Base-by-base conservation (phyloP, 306 rosid genomes). In the Lupinus albus region DNA sequence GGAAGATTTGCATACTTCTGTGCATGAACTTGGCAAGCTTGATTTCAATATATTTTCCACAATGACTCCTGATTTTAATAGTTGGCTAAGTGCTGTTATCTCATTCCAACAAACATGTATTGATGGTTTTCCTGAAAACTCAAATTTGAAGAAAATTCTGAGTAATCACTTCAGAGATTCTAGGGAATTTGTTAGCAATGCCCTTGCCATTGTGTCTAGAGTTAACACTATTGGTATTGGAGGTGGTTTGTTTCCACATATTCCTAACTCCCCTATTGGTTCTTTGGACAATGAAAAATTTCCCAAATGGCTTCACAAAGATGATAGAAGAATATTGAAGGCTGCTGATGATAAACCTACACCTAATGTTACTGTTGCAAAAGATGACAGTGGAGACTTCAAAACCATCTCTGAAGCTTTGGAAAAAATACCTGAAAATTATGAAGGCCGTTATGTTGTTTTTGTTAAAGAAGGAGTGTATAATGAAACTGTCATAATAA, bases 21-120 rank as follows among this genome's bases (percentile, higher is more conserved):
- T 72, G 0, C 55, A 68, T 4, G 62, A 63, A 47, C 54, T 85
- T 1, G 16, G 30, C 0, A 48, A 3, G 0, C 18, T 20, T 4
- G 77, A 57, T 0, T 0, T 76, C 2, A 76, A 72, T 8, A 74
- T 38, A 8, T 38, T 87, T 6, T 2, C 80, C 9, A 0, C 67
- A 0, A 74, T 15, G 20, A 33, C 82, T 0, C 82, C 87, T 11
- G 85, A 83, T 32, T 47, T 93, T 8, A 85, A 86, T 76, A 86
- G 82, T 49, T 93, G 97, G 96, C 63, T 93, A 0, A 93, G 99
- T 64, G 97, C 96, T 1, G 95, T 88, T 8, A 90, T 88, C 49
- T 75, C 96, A 12, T 93, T 85, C 75, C 90, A 79, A 17, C 84
- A 87, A 8, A 79, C 88, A 0, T 93, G 99, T 53, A 16, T 88